Percentiles rank a stretch among this genome's conserved stretches.
These are phyloP conservation scores for Hortaea werneckii DNA, from an alignment of 2,329 filamentous ascomycete species.

Conservation along the genomic window DNA sequence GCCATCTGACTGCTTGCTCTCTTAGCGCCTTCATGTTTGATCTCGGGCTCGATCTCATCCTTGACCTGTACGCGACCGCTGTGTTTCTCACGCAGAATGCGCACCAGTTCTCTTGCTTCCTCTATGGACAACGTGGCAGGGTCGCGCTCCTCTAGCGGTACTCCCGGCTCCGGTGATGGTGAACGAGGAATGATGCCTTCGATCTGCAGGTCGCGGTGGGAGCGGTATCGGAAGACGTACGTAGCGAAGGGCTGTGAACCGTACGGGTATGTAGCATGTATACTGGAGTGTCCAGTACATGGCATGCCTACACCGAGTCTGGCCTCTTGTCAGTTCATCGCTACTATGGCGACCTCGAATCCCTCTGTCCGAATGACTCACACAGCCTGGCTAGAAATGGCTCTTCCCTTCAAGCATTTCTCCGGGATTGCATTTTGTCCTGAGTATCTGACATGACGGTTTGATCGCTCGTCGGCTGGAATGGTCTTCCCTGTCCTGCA, in stretches of 20 bases:
- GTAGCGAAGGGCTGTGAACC: slow-evolving; percentile 11
- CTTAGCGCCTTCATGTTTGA: slow-evolving; percentile 15
- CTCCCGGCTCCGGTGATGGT: slow-evolving; percentile 11
- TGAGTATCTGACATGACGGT: too few relatives aligned
- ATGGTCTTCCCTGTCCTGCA: neutral
- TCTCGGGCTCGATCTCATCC: slow-evolving; percentile 4
- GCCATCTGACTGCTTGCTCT: slow-evolving; percentile 1
- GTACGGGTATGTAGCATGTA: slow-evolving; percentile 7
- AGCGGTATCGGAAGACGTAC: slow-evolving; percentile 18
- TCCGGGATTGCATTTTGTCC: slow-evolving; percentile 8
- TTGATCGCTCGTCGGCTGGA: neutral
- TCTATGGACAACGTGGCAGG: slow-evolving; percentile 13
- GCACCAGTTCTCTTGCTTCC: slow-evolving; percentile 16
- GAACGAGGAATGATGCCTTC: slow-evolving; percentile 18
- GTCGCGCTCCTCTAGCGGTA: slow-evolving; percentile 18
- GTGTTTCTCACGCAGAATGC: slow-evolving; percentile 5
- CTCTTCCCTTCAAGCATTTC: slow-evolving; percentile 20
- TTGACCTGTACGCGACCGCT: neutral
- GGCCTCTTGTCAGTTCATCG: neutral
- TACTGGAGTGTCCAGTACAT: neutral
- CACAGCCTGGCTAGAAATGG: slow-evolving; percentile 15
- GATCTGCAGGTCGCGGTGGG: slow-evolving; percentile 13
- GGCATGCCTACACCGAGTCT: neutral
- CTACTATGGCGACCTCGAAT: neutral
- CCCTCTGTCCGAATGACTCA: slow-evolving; percentile 6